A percentile compares a stretch with the other conserved stretches of the same genome.
Conservation (phyloP, 176 grass and related monocot species). For the Themeda triandra region DNA sequence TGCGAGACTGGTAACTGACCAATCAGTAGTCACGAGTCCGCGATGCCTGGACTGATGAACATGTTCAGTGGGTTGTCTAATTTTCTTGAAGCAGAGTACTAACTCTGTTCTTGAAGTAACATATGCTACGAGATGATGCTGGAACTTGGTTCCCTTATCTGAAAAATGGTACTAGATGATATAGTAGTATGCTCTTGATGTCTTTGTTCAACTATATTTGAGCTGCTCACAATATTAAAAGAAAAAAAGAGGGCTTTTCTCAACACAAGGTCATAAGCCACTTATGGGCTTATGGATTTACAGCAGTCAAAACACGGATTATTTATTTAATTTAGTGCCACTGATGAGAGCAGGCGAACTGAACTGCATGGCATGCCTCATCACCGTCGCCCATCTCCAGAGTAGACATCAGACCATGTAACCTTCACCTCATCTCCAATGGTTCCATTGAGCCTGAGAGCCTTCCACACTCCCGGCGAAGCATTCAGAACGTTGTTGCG, state of each 20-base stretch:
- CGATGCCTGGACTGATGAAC: no score
- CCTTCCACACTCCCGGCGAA: constrained; percentile 45
- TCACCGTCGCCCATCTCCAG: neutral
- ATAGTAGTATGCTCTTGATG: neutral
- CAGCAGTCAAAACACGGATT: neutral
- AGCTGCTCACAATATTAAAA: neutral
- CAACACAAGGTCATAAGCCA: neutral
- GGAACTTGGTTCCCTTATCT: no score
- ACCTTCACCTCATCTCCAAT: constrained; percentile 17
- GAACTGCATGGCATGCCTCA: neutral
- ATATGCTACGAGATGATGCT: no score
- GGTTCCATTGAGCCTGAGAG: constrained; percentile 29
- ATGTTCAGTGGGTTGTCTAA: no score
- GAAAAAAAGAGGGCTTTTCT: neutral
- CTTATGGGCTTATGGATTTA: neutral
- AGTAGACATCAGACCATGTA: constrained; percentile 41
- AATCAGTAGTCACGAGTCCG: no score
- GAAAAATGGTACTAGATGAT: no score
- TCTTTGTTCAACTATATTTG: neutral
- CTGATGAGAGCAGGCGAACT: neutral
- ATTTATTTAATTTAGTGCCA: neutral
- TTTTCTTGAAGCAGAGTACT: no score
- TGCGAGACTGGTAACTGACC: no score
- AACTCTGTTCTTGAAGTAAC: no score
- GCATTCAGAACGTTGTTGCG: constrained; percentile 41